phyloP scores from a whole-genome alignment of 75 land plant genomes.

The Pinus taeda region DNA sequence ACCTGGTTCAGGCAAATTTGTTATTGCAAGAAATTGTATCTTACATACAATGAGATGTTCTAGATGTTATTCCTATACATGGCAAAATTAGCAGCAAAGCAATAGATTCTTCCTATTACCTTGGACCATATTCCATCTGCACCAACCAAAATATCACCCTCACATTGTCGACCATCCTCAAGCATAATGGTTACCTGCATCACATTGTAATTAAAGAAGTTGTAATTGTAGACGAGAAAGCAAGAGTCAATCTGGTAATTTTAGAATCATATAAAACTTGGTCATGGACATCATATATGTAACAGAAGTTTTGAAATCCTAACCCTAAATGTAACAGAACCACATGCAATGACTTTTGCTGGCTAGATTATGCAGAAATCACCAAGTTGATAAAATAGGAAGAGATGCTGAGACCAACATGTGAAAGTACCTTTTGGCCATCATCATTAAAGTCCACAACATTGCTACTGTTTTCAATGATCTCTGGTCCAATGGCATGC shows the following conservation, averaged over 20 bases:
- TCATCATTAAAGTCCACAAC: constrained; percentile 47
- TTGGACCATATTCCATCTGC: constrained; percentile 61
- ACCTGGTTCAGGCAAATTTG: constrained; percentile 18
- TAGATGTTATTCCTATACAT: background rate
- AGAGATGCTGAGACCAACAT: background rate
- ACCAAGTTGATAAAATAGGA: background rate
- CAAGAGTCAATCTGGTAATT: constrained; percentile 1
- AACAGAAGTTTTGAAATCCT: background rate
- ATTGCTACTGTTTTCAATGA: constrained; percentile 38
- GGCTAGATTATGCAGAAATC: background rate
- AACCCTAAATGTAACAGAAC: background rate
- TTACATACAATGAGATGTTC: background rate
- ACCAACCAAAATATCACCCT: constrained; percentile 53
- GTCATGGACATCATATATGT: background rate
- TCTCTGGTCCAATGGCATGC: constrained; percentile 32
- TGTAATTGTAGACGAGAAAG: background rate
- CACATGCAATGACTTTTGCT: background rate
- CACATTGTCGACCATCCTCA: constrained; percentile 40
- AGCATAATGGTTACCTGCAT: constrained; percentile 36
- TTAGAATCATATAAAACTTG: background rate
- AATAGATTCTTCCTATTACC: constrained; percentile 7
- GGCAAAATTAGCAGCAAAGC: background rate
- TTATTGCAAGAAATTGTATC: background rate
- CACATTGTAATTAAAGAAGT: background rate
- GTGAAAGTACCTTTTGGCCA: constrained; percentile 28